Evolutionary conservation across 2,329 filamentous ascomycete species (phyloP), one percentile per base, ranked within the genome.

Genomic region (Lomentospora prolificans): DNA sequence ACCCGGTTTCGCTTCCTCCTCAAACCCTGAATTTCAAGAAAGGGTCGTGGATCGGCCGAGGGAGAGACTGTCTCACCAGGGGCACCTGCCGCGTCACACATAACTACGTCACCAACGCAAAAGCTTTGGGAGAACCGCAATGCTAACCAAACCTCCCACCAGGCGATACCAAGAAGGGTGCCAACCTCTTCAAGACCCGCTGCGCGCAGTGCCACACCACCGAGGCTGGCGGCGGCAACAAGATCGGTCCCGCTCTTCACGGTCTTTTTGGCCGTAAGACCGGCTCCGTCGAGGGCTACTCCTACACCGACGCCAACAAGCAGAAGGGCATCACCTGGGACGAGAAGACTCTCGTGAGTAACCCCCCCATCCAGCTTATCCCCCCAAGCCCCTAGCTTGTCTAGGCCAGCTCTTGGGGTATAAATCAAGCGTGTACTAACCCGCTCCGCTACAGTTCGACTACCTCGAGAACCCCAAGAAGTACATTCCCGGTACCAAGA

Each of bases 391-490:
- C 7, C 31, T 36, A 14, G 31, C 31, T 51, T 17, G 2, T 27
- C 24, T n/a, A n/a, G n/a, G n/a, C n/a, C n/a, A n/a, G n/a, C 12
- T 30, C 4, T 14, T 7, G 7, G 22, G 25, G 24, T 10, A 27
- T n/a, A n/a, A n/a, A n/a, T n/a, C n/a, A n/a, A n/a, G n/a, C n/a
- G 14, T 28, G 3, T 22, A 19, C 53, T 48, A 31, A 46, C 24
- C 9, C 14, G 31, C 28, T 46, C 41, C 17, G 19, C n/a, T 19
- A 39, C 25, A 91, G 89, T 97, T 96, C 78, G 82, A 86, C 64
- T 99, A 99, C 86, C 91, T 99, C 69, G 94, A 99, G 85, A 97
- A 97, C 87, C 94, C 94, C 79, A 99, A 99, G 87, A 97, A 97
- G 84, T 99, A 91, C 85, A 96, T 99, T 64, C 94, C 94, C 66